phyloP scores from a whole-genome alignment of 768 basidiomycete species.

The Trametes elegans region DNA sequence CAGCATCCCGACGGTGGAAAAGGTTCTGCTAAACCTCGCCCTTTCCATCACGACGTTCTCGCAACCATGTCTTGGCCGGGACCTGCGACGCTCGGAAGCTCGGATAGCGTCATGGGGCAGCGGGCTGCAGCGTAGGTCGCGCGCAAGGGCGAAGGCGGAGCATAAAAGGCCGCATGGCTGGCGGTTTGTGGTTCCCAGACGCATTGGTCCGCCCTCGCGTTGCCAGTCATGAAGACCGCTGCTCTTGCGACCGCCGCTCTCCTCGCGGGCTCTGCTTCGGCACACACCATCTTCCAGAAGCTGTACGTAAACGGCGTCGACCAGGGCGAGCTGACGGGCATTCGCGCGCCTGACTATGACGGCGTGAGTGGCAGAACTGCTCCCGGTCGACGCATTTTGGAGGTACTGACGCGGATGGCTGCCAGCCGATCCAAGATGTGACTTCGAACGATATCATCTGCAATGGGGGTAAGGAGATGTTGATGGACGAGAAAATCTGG shows the following conservation, averaged over 20 bases:
- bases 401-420: not conserved
- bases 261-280: conserved; percentile 33
- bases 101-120: too few species aligned
- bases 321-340: conserved; percentile 43
- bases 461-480: conserved; percentile 39
- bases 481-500: conserved; percentile 35
- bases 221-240: not conserved
- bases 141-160: too few species aligned
- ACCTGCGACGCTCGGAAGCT: too few species aligned
- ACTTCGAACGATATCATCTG: conserved; percentile 54
- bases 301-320: conserved; percentile 51
- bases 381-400: not conserved
- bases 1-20: too few species aligned
- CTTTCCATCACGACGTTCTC: not conserved
- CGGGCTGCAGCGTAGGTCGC: too few species aligned
- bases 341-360: conserved; percentile 47
- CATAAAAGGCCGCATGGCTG: not conserved
- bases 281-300: conserved; percentile 55
- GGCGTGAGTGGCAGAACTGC: conserved; percentile 36
- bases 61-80: not conserved
- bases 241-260: not conserved
- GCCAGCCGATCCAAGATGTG: conserved; percentile 54
- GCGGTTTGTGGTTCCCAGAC: too few species aligned
- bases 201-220: not conserved
- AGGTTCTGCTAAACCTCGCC: conserved; percentile 1